Conservation (phyloP, 176 grass and related monocot genomes). For the Carex myosuroides region DNA sequence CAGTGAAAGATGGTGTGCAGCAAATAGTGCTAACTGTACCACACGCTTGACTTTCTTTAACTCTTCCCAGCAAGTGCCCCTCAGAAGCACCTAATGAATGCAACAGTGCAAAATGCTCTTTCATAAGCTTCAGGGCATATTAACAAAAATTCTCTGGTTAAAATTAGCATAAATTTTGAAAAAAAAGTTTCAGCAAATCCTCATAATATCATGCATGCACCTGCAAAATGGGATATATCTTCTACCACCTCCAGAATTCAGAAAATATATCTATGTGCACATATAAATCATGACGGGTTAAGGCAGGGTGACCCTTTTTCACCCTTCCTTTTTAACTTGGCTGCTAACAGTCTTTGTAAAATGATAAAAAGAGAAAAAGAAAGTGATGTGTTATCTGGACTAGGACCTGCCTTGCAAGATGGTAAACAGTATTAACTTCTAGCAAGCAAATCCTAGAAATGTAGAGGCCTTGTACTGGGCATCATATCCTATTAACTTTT, state of each 20-base stretch:
- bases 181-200: neutral
- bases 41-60: slow-evolving; percentile 74
- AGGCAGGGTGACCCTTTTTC: too few species aligned
- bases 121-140: neutral
- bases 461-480: too few species aligned
- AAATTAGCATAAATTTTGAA: neutral
- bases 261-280: neutral
- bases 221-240: neutral
- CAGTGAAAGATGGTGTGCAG: slow-evolving; percentile 79
- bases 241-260: neutral
- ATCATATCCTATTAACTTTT: too few species aligned
- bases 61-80: slow-evolving; percentile 54
- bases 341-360: too few species aligned
- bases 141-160: neutral
- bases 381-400: too few species aligned
- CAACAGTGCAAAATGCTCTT: neutral
- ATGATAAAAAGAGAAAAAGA: too few species aligned
- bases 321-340: too few species aligned
- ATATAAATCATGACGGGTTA: neutral
- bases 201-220: neutral
- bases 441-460: too few species aligned
- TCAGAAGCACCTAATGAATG: slow-evolving; percentile 58
- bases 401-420: too few species aligned
- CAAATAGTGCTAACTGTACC: slow-evolving; percentile 66
- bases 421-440: too few species aligned